Percentiles rank a stretch among this genome's conserved stretches.
phyloP scores from a whole-genome alignment of 2,329 filamentous ascomycete species.

The Phoma herbarum region DNA sequence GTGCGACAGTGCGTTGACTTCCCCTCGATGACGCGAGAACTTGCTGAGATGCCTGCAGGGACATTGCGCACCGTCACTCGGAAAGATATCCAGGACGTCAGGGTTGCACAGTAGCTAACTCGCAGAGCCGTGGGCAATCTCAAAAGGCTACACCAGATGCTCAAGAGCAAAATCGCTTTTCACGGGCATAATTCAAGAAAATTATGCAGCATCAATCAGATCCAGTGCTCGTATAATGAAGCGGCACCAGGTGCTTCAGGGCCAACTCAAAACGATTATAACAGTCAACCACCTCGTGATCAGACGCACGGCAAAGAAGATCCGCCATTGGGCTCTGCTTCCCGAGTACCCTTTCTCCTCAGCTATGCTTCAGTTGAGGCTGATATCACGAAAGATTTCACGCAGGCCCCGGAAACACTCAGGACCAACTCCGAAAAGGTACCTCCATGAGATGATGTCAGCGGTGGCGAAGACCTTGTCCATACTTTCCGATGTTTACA shows the following conservation, averaged over 20 bases:
- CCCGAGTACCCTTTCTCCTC: constrained; percentile 8
- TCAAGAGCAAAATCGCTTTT: neutral
- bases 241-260: too few species aligned
- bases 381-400: constrained; percentile 3
- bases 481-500: neutral
- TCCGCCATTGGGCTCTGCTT: neutral
- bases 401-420: constrained; percentile 1
- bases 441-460: neutral
- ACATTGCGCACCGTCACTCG: constrained; percentile 10
- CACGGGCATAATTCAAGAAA: neutral
- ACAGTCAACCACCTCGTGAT: too few species aligned
- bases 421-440: neutral
- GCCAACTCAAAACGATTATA: neutral
- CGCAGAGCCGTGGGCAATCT: constrained; percentile 7
- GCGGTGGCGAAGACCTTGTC: neutral
- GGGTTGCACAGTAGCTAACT: neutral
- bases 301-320: too few species aligned
- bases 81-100: constrained; percentile 5
- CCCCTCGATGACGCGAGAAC: neutral
- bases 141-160: constrained; percentile 10
- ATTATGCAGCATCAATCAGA: neutral
- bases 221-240: constrained; percentile 4
- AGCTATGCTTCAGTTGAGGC: constrained; percentile 1
- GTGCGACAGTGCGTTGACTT: constrained; percentile 4
- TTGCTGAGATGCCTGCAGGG: neutral